Conservation (phyloP, 352 stramenopile species). For the Phytophthora podocarpi region DNA sequence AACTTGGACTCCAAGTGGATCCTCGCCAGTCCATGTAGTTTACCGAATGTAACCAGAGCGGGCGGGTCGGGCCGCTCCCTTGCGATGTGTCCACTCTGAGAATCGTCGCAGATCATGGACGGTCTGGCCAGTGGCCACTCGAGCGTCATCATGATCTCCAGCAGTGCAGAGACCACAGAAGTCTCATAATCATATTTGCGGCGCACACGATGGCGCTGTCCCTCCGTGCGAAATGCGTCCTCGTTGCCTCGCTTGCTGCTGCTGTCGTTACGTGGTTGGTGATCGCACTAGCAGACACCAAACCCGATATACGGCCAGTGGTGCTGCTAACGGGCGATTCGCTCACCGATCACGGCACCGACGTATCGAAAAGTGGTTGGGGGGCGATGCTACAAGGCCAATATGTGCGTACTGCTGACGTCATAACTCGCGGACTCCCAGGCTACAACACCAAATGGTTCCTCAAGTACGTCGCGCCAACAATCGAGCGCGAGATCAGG, state of each 20-base stretch:
- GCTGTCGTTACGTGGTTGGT: constrained; percentile 19
- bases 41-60: too few relatives aligned
- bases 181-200: constrained; percentile 25
- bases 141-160: too few relatives aligned
- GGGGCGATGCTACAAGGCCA: constrained; percentile 31
- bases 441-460: constrained; percentile 56
- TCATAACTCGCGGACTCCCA: constrained; percentile 42
- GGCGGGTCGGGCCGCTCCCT: too few relatives aligned
- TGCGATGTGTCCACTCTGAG: too few relatives aligned
- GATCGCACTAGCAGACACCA: constrained; percentile 20
- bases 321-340: constrained; percentile 47
- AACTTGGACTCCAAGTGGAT: too few relatives aligned
- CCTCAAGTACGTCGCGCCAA: constrained; percentile 27
- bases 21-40: too few relatives aligned
- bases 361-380: constrained; percentile 35
- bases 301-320: constrained; percentile 23
- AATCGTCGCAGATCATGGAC: too few relatives aligned
- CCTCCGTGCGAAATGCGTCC: constrained; percentile 8
- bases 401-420: constrained; percentile 41
- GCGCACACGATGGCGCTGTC: neutral
- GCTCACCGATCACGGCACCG: constrained; percentile 36
- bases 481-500: constrained; percentile 20
- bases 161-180: too few relatives aligned
- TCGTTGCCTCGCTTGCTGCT: constrained; percentile 8
- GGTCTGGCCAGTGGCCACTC: too few relatives aligned